These are phyloP conservation scores for Colletotrichum sp. DNA, from an alignment of 2,329 filamentous ascomycete genomes.

Conservation along the genomic window DNA sequence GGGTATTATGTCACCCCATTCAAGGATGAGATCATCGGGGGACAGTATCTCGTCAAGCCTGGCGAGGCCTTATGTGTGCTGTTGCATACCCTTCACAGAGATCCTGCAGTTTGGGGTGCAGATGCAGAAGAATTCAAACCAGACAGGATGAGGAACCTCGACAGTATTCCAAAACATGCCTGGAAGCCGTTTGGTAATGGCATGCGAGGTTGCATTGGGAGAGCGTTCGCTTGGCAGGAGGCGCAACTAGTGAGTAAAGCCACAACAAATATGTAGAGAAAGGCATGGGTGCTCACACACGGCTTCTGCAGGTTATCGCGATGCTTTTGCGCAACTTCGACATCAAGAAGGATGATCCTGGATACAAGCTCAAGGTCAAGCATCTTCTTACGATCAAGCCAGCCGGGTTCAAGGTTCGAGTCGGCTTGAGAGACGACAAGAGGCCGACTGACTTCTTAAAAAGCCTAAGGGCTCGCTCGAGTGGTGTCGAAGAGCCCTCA, in stretches of 20 bases:
- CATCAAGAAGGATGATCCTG: constrained; percentile 64
- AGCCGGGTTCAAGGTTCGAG: constrained; percentile 37
- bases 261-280: not conserved
- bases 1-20: constrained; percentile 29
- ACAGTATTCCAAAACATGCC: constrained; percentile 28
- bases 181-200: constrained; percentile 62
- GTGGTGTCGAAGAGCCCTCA: not conserved
- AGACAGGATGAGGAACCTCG: constrained; percentile 60
- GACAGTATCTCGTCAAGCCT: constrained; percentile 55
- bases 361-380: constrained; percentile 56
- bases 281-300: not conserved
- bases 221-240: constrained; percentile 60
- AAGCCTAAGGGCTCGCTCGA: not conserved
- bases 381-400: constrained; percentile 64
- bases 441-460: not conserved
- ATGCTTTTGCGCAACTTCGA: constrained; percentile 72
- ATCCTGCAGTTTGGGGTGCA: constrained; percentile 59
- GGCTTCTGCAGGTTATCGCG: constrained; percentile 30
- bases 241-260: constrained; percentile 37
- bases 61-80: constrained; percentile 47
- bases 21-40: constrained; percentile 49
- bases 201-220: constrained; percentile 55
- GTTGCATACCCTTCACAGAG: constrained; percentile 54
- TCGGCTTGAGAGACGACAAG: constrained; percentile 45
- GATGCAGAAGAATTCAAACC: constrained; percentile 63